Conservation (phyloP, 768 basidiomycete species). For the Glaciozyma martinii region DNA sequence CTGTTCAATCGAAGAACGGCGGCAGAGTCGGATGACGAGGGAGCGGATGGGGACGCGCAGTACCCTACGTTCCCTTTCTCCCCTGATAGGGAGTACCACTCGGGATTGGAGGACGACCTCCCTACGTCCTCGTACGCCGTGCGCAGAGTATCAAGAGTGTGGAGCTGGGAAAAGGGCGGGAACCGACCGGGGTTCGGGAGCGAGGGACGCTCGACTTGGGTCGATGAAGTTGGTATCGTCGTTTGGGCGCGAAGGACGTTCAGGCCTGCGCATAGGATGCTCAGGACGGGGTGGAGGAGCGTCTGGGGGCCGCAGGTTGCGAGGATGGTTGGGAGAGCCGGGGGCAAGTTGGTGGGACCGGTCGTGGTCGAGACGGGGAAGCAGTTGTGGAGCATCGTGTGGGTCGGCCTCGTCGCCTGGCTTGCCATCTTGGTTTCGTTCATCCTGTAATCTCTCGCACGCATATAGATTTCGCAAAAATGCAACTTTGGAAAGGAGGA, state of each 20-base stretch:
- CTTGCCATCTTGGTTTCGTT: too few relatives aligned
- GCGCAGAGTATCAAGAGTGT: not conserved
- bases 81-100: not conserved
- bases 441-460: too few relatives aligned
- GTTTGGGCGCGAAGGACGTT: not conserved
- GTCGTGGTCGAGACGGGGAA: too few relatives aligned
- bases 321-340: too few relatives aligned
- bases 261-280: not conserved
- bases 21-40: not conserved
- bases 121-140: not conserved
- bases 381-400: too few relatives aligned
- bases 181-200: not conserved
- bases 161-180: not conserved
- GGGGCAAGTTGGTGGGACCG: too few relatives aligned
- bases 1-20: not conserved
- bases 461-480: too few relatives aligned
- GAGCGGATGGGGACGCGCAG: not conserved
- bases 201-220: constrained; percentile 8
- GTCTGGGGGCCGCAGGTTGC: too few relatives aligned
- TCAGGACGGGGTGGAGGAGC: not conserved
- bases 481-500: too few relatives aligned
- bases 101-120: not conserved
- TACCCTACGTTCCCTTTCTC: constrained; percentile 6
- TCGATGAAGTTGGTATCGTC: not conserved
- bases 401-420: too few relatives aligned